A percentile compares a stretch with the other conserved stretches of the same genome.
These are phyloP conservation scores for Paramecium tetraurelia DNA, from an alignment of 73 alveolate genomes.

Conservation along the genomic window DNA sequence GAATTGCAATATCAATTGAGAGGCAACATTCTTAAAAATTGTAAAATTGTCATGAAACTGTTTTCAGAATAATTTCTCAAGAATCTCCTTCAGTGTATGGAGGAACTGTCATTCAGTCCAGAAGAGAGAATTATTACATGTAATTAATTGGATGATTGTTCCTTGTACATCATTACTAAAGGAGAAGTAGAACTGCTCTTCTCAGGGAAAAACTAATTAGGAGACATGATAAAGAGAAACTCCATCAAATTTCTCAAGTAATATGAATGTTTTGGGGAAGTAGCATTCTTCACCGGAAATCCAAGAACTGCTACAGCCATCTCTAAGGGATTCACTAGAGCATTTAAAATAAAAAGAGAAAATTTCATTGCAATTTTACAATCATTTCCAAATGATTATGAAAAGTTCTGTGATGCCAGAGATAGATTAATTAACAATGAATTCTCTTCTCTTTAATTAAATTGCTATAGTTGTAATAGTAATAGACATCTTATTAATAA, in stretches of 20 bases:
- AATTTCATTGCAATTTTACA: slow-evolving; percentile 48
- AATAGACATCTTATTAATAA: slow-evolving; percentile 67
- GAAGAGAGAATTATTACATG: slow-evolving; percentile 75
- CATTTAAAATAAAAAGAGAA: slow-evolving; percentile 66
- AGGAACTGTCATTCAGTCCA: slow-evolving; percentile 71
- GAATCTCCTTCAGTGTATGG: slow-evolving; percentile 64
- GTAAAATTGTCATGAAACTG: slow-evolving; percentile 64
- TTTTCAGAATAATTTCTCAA: slow-evolving; percentile 66
- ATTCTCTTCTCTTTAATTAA: slow-evolving; percentile 40
- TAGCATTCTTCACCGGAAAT: slow-evolving; percentile 78
- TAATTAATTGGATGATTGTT: slow-evolving; percentile 73
- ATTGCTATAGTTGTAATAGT: slow-evolving; percentile 79
- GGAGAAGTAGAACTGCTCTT: slow-evolving; percentile 78
- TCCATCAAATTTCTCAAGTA: slow-evolving; percentile 63
- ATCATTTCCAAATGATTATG: slow-evolving; percentile 69
- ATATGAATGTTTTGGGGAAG: slow-evolving; percentile 80
- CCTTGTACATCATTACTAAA: slow-evolving; percentile 72
- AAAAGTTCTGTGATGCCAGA: slow-evolving; percentile 60
- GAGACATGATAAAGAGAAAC: slow-evolving; percentile 40
- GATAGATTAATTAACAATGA: slow-evolving; percentile 58
- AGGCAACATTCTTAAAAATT: slow-evolving; percentile 70
- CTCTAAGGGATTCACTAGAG: slow-evolving; percentile 75
- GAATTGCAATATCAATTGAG: slow-evolving; percentile 70
- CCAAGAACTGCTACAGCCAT: slow-evolving; percentile 79
- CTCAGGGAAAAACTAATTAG: slow-evolving; percentile 56